Evolutionary conservation across 2,329 filamentous ascomycete species (phyloP).

Genomic region (Chrysoporthe deuterocubensis): DNA sequence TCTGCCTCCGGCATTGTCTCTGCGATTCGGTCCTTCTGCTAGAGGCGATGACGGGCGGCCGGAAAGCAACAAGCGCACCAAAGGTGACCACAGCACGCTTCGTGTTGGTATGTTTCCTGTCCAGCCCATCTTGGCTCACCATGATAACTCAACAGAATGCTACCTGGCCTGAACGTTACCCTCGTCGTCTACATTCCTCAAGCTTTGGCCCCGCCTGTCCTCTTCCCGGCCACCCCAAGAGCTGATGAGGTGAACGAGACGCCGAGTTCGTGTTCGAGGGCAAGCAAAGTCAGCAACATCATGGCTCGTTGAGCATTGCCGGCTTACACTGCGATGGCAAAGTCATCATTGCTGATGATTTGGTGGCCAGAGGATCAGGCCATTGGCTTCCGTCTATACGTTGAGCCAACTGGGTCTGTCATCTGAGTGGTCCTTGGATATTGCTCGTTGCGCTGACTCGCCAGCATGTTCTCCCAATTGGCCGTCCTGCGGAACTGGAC

Average conservation of each 20-base stretch:
- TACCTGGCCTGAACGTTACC: constrained; percentile 14
- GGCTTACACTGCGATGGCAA: not conserved
- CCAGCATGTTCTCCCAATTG: not conserved
- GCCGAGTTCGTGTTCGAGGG: not conserved
- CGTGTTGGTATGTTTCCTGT: not conserved
- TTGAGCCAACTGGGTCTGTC: not conserved
- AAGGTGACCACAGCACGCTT: not conserved
- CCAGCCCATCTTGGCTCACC: not conserved
- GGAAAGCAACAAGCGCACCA: not conserved
- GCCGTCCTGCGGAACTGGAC: not conserved
- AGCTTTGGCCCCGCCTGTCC: not conserved
- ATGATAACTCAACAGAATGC: not conserved
- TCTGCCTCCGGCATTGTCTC: not conserved
- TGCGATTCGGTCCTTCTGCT: not conserved
- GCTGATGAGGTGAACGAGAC: not conserved
- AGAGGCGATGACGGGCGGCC: not conserved
- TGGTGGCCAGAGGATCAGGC: not conserved
- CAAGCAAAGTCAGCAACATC: not conserved
- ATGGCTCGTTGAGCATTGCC: not conserved
- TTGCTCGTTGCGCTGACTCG: not conserved
- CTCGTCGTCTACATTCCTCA: not conserved
- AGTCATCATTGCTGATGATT: not conserved
- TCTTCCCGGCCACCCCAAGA: no score
- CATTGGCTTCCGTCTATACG: not conserved
- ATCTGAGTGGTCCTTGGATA: not conserved